Base-by-base conservation (phyloP, 1,284 basidiomycete genomes). In the Moesziomyces parantarcticus region DNA sequence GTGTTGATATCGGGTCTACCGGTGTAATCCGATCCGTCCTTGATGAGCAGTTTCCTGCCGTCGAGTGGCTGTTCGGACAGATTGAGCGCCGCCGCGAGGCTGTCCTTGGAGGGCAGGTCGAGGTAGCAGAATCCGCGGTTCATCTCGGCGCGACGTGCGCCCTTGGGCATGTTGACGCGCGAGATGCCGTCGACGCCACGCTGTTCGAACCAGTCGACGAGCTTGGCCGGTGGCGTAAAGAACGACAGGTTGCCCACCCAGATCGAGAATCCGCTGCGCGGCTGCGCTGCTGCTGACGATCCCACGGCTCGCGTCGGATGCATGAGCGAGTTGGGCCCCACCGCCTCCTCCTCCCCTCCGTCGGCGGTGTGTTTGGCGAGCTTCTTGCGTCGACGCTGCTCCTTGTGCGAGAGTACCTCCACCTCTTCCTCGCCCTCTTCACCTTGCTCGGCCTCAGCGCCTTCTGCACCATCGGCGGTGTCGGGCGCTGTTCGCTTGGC, bases 51-150 rank as follows among this genome's bases (percentile, higher is more conserved):
- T 58, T 90, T 90, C 59, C 97, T 88, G 2, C 96, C 95, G 43
- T 94, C 89, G 8, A 98, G 87, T 45, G 89, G 89, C 34, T 89
- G 87, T 83, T 99, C 96, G 10, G 92, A 92, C 45, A 92, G 86
- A 0, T 89, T 87, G 60, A 98, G 90, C 21, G 93, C 94, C 39
- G 88, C 85, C 1, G 84, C 83, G 78, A 95, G 92, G 20, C 89
- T 89, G 32, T 92, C 92, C 1, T 88, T 86, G 1, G 90, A 90
- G 2, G 90, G 88, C 83, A 99, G 94, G 85, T 99, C 96, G 64
- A 97, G 90, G 85, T 98, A 98, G 25, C 95, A 96, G 84, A 94
- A 99, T 39, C 95, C 97, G 3, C 39, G 48, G 84, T 87, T 88
- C 68, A 86, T 80, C 13, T 87, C 85, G 50, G 80, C 83, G 9